These are phyloP conservation scores for Monosporascus sp. DNA, from an alignment of 2,329 filamentous ascomycete species.

Conservation along the genomic window DNA sequence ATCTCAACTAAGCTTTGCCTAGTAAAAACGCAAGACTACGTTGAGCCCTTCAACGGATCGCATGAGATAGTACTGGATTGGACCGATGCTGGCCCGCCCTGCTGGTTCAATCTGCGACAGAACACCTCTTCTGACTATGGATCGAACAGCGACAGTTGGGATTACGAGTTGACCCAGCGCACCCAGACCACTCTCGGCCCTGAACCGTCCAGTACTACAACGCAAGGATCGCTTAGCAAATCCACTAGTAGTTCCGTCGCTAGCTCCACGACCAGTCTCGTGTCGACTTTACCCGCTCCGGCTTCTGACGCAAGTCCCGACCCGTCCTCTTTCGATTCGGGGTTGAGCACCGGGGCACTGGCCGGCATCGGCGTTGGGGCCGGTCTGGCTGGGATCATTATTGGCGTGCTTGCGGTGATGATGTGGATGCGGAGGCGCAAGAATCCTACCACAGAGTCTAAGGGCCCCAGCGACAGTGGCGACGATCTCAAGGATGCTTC, in stretches of 20 bases:
- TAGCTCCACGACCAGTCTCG: background rate
- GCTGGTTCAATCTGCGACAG: constrained; percentile 8
- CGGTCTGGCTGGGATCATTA: constrained; percentile 1
- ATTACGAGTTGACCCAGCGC: background rate
- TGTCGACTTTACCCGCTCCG: background rate
- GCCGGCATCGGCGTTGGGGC: constrained; percentile 8
- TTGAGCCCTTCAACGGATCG: constrained; percentile 3
- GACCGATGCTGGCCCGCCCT: background rate
- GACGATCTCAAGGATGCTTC: background rate
- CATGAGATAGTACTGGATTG: constrained; percentile 2
- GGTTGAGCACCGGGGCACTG: constrained; percentile 2
- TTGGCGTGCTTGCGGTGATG: constrained; percentile 1
- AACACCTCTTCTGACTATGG: background rate
- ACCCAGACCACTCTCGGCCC: constrained; percentile 2
- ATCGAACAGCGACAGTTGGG: constrained; percentile 1
- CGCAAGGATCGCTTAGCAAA: background rate
- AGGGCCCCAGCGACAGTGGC: constrained; percentile 1
- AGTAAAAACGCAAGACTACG: background rate
- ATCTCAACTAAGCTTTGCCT: background rate
- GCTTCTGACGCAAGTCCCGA: background rate
- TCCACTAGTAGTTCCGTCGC: background rate
- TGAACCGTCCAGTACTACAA: background rate
- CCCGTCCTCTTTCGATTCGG: background rate
- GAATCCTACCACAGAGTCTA: constrained; percentile 3
- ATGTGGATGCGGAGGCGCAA: constrained; percentile 1